These are phyloP conservation scores for Aspergillus eucalypticola DNA, from an alignment of 2,329 filamentous ascomycete genomes.

Conservation along the genomic window DNA sequence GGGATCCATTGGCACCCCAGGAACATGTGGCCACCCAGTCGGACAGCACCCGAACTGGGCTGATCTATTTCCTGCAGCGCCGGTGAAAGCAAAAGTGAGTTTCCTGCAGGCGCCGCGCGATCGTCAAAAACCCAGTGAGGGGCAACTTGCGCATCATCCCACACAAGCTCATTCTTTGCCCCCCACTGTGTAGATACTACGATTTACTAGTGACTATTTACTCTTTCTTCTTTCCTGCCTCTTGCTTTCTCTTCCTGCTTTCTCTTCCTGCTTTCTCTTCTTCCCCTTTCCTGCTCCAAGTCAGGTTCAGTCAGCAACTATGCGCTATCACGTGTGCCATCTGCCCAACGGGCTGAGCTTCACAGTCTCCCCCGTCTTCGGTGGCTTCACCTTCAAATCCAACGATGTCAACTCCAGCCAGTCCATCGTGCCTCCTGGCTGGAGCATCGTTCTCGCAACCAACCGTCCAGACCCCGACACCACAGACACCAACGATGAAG, in stretches of 20 bases:
- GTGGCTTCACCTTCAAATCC: slow-evolving; percentile 86
- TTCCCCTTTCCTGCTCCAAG: neutral
- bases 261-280: neutral
- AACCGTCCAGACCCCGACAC: slow-evolving; percentile 44
- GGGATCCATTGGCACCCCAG: too few relatives aligned
- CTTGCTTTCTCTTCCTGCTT: slow-evolving; percentile 5
- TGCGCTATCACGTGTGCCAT: slow-evolving; percentile 46
- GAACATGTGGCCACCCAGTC: too few relatives aligned
- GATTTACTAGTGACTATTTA: neutral
- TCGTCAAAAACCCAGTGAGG: slow-evolving; percentile 9
- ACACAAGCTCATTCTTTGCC: slow-evolving; percentile 6
- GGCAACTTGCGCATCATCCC: slow-evolving; percentile 16
- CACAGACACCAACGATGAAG: slow-evolving; percentile 13
- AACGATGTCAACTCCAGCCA: slow-evolving; percentile 70
- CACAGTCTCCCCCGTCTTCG: slow-evolving; percentile 81
- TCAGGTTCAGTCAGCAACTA: slow-evolving; percentile 14
- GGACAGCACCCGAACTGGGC: neutral
- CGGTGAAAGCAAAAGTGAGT: neutral
- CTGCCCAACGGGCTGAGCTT: slow-evolving; percentile 86
- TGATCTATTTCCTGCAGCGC: neutral
- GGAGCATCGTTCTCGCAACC: slow-evolving; percentile 84
- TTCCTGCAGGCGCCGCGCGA: slow-evolving; percentile 4
- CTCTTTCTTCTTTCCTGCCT: neutral
- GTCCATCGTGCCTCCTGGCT: slow-evolving; percentile 72
- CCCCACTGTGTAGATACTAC: neutral